Evolutionary conservation across 345 rosid species (phyloP), one percentile per base, ranked within the genome.

Genomic region (Bretschneidera sinensis): DNA sequence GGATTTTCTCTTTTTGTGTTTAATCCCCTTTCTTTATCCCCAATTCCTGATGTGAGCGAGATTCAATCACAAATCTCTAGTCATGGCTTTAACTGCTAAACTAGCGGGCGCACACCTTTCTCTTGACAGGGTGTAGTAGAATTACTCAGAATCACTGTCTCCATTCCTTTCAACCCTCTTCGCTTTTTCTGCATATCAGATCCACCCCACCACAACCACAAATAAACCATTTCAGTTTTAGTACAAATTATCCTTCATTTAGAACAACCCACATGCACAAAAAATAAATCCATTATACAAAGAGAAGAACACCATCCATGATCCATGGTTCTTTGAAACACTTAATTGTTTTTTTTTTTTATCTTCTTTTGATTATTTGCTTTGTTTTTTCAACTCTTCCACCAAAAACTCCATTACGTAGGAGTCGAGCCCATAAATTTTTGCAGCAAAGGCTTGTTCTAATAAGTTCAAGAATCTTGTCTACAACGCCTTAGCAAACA

Each of bases 141-240:
- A n/a, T 47, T 77, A 80, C 23, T 85, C 84, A 0, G 91, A 85
- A 59, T 85, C 88, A 65, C 78, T 76, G 24, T 80, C 73, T 83
- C 86, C 84, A 83, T 64, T 21, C 88, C 91, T 70, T 85, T 85
- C 63, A 85, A 71, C 17, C 91, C 91, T 69, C 84, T 77, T 65
- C 83, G 66, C 70, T 80, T 83, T 71, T 74, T 84, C 76, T 80
- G 88, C 80, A 63, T 18, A 22, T n/a, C n/a, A n/a, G n/a, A n/a
- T 20, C 2, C 43, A 35, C 2, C 20, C n/a, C n/a, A n/a, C n/a
- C n/a, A n/a, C n/a, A 7, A 39, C 1, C 4, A 39, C 4, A 5
- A 39, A 39, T 4, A 39, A 39, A 39, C 4, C 11, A 39, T 39
- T 7, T 39, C 45, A 39, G 16, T 14, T 39, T 11, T n/a, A 8